Conservation (phyloP, 192 early-diverging fungal species). For the Phlyctochytrium arcticum region DNA sequence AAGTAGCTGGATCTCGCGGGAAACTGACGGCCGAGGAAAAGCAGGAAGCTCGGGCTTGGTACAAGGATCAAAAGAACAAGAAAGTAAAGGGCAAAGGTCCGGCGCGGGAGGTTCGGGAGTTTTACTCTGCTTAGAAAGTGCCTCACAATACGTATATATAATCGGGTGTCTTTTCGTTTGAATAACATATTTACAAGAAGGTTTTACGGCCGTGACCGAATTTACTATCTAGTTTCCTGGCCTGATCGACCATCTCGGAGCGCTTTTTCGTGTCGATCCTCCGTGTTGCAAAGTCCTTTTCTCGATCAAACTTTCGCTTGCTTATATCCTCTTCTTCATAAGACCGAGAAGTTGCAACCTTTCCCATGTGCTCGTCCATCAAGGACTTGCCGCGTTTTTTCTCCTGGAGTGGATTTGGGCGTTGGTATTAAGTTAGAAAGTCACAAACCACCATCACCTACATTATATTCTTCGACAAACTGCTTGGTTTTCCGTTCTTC, state of each 20-base stretch:
- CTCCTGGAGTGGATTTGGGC: conserved; percentile 39
- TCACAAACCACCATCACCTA: too few species aligned
- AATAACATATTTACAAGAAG: conserved; percentile 39
- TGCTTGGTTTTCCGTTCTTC: conserved; percentile 27
- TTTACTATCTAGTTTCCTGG: conserved; percentile 40
- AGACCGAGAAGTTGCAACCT: too few species aligned
- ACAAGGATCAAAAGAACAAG: conserved; percentile 14
- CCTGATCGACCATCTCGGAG: conserved; percentile 41
- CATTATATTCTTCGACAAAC: conserved; percentile 31
- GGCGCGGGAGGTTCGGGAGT: not conserved
- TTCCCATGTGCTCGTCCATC: conserved; percentile 40
- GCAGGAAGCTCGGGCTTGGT: conserved; percentile 1
- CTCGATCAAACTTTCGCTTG: conserved; percentile 53
- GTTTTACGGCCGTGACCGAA: conserved; percentile 49
- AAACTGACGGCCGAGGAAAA: conserved; percentile 12
- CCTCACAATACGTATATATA: too few species aligned
- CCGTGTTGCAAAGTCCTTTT: conserved; percentile 49
- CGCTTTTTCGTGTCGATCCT: conserved; percentile 43
- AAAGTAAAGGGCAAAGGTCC: conserved; percentile 5
- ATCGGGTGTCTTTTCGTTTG: too few species aligned
- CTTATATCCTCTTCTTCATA: conserved; percentile 46
- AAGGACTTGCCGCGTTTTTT: conserved; percentile 38
- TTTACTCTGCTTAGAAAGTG: not conserved
- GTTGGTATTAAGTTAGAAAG: too few species aligned
- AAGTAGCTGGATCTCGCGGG: not conserved